Base-by-base conservation (phyloP, 2,329 filamentous ascomycete species). In the Exophiala aquamarina region DNA sequence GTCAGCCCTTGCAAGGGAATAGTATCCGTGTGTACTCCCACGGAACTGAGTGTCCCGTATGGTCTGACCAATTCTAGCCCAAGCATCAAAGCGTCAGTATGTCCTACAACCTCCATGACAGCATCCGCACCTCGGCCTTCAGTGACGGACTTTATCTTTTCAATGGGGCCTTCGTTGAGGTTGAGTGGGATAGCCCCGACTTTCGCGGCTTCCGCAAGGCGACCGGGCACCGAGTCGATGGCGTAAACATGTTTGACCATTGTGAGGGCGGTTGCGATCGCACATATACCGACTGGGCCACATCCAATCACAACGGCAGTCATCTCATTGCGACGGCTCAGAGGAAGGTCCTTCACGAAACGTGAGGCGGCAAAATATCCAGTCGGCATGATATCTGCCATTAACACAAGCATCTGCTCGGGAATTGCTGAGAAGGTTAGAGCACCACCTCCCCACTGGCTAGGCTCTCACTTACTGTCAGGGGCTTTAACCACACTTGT, bases 71-170 rank as follows among this genome's bases (percentile, higher is more conserved):
- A 17, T 6, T 41, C 23, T 18, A 45, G 26, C 13, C n/a, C 42
- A 6, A 45, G 18, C 28, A n/a, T 14, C 11, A 45, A 23, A 28
- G 42, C 42, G 13, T 34, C 20, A 15, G 19, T 21, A 4, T 19
- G 42, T 14, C 42, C 42, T 6, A 45, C 42, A 7, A 45, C 19
- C 26, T 45, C 42, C 19, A 45, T 39, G 6, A 40, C 42, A 6
- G 18, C 64, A 77, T 96, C 17, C 90, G 83, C 10, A 89, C 91
- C 17, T 74, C 97, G 47, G 1, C 73, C 78, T 1, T 69, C 75
- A 41, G 84, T 82, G 11, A 69, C 56, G 49, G 75, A 65, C 35
- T 83, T 76, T 34, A 84, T 84, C 56, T 79, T 70, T 26, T 81
- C 72, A 1, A 83, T 1, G 74, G 75, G 58, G 4, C 72, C 71